A percentile compares a stretch with the other conserved stretches of the same genome.
phyloP scores from a whole-genome alignment of 192 early-diverging fungal genomes.

The Entomortierella chlamydospora region DNA sequence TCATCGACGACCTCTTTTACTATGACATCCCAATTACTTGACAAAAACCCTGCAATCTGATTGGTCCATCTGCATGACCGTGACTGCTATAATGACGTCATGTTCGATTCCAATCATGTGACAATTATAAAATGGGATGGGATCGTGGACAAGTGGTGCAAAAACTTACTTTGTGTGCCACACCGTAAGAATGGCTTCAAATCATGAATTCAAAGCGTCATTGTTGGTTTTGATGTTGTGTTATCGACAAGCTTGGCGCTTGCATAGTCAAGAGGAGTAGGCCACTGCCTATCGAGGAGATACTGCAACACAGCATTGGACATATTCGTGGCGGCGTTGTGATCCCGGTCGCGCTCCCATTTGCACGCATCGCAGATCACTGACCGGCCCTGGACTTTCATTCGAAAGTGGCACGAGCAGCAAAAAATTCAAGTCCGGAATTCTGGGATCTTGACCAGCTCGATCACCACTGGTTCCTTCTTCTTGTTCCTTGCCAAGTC shows the following conservation, averaged over 20 bases:
- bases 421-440: slow-evolving; percentile 15
- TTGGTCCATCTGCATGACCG: slow-evolving; percentile 3
- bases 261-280: slow-evolving; percentile 15
- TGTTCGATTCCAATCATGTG: too few relatives aligned
- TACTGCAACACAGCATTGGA: slow-evolving; percentile 16
- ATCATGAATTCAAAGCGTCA: slow-evolving; percentile 18
- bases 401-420: slow-evolving; percentile 17
- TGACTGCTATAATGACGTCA: background rate
- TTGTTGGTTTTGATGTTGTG: slow-evolving; percentile 6
- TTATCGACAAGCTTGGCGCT: slow-evolving; percentile 2
- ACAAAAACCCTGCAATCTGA: slow-evolving; percentile 1
- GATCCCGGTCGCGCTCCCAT: slow-evolving; percentile 16
- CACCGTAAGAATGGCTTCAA: slow-evolving; percentile 15
- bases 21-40: slow-evolving; percentile 2
- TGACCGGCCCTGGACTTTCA: slow-evolving; percentile 15
- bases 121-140: background rate
- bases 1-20: slow-evolving; percentile 10
- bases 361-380: slow-evolving; percentile 14
- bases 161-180: background rate
- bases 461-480: slow-evolving; percentile 14
- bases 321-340: slow-evolving; percentile 19
- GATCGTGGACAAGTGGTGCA: background rate
- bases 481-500: slow-evolving; percentile 15
- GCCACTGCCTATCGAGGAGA: slow-evolving; percentile 7
- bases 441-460: slow-evolving; percentile 18